phyloP scores from a whole-genome alignment of 352 stramenopile species.

The Globisporangium barbulae region DNA sequence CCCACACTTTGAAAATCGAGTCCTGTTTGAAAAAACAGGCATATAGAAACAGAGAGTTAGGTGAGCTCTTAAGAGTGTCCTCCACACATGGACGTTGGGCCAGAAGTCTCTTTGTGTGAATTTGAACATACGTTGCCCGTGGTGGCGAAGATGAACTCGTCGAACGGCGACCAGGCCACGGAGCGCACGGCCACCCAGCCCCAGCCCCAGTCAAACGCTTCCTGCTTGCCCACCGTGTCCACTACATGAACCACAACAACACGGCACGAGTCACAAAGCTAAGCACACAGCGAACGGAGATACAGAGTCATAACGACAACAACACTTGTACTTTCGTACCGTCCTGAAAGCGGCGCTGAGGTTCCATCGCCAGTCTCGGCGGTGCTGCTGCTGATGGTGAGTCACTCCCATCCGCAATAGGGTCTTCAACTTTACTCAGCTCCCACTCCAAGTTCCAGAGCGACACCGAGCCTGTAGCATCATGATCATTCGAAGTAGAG shows the following conservation, averaged over 20 bases:
- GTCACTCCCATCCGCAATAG: neutral
- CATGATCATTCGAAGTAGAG: neutral
- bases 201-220: slow-evolving; percentile 79
- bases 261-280: neutral
- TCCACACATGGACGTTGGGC: neutral
- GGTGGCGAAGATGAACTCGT: slow-evolving; percentile 79
- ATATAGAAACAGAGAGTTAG: neutral
- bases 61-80: neutral
- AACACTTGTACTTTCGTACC: slow-evolving; percentile 28
- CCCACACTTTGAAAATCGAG: slow-evolving; percentile 82
- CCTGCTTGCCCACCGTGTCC: slow-evolving; percentile 78
- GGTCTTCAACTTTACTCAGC: slow-evolving; percentile 5
- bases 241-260: slow-evolving; percentile 28
- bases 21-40: slow-evolving; percentile 38
- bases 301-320: neutral
- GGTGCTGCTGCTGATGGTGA: neutral
- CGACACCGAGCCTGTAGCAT: slow-evolving; percentile 53
- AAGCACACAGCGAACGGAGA: neutral
- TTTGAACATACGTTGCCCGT: slow-evolving; percentile 70
- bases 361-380: slow-evolving; percentile 39
- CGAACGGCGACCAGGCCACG: slow-evolving; percentile 78
- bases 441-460: slow-evolving; percentile 71
- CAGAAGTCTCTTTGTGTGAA: no score
- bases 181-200: slow-evolving; percentile 80
- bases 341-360: slow-evolving; percentile 77